Evolutionary conservation across 2,329 filamentous ascomycete species (phyloP), one percentile per base, ranked within the genome.

Genomic region (Alternaria atra): DNA sequence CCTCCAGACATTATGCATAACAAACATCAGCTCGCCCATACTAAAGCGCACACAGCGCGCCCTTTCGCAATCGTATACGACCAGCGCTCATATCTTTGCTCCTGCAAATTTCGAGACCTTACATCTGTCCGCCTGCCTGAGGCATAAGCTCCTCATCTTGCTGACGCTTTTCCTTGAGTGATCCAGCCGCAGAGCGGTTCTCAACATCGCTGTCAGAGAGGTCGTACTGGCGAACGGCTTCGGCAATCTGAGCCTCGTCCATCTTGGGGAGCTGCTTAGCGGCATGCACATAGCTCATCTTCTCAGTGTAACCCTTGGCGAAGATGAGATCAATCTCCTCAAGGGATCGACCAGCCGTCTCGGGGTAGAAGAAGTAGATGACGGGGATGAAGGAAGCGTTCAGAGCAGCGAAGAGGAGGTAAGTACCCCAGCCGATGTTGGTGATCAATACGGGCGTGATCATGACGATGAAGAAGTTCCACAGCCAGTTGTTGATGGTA

Each of bases 311-410:
- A 6, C 74, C 78, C 66, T 78, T 78, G 48, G 78, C 78, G 57
- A 85, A 85, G 67, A 85, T 77, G 25, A 80, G 75, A 65, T 86
- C 84, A 34, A 86, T 84, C 60, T 86, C 83, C 64, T 86, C 84
- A 0, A 86, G 77, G 1, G 74, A 77, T 8, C 84, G 72, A 40
- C 82, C 82, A 25, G 76, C 78, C 0, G 85, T 87, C 68, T 88
- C 86, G 0, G 86, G 85, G 60, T 87, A 84, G 78, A 86, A 84
- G 78, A 86, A 83, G 73, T 80, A 84, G 70, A 85, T 84, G 60
- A 84, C 58, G 10, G 84, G 84, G 44, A 86, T 80, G 77, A 85
- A 85, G 42, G 75, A 64, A 7, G 78, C 83, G 78, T 86, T 86
- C 59, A 86, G 80, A 10, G 82, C 78, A 4, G 82, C 83, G 72